Conservation (phyloP, 108 stramenopile species). For the Cyclotella cryptica region DNA sequence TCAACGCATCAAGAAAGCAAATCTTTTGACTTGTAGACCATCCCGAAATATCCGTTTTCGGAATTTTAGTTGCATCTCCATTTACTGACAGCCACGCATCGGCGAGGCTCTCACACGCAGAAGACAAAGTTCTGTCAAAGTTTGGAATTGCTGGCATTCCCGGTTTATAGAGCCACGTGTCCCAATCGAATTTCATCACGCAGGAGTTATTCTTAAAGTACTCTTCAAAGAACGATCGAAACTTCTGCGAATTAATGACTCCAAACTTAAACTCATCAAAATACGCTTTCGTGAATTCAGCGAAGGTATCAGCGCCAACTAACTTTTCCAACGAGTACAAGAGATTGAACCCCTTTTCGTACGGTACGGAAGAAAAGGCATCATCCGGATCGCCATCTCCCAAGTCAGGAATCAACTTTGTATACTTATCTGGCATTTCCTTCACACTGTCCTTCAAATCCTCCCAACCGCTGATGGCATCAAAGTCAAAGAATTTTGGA, state of each 20-base stretch:
- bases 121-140: constrained; percentile 81
- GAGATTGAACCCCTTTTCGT: constrained; percentile 92
- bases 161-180: constrained; percentile 80
- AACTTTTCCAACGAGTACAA: constrained; percentile 83
- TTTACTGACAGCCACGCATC: constrained; percentile 46
- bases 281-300: constrained; percentile 89
- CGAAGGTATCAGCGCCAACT: constrained; percentile 86
- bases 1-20: constrained; percentile 86
- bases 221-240: constrained; percentile 74
- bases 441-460: constrained; percentile 67
- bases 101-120: constrained; percentile 76
- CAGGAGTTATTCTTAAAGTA: constrained; percentile 58
- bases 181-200: constrained; percentile 79
- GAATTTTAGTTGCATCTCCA: constrained; percentile 24
- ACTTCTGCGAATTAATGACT: constrained; percentile 81
- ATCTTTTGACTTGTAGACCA: constrained; percentile 90
- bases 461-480: constrained; percentile 84
- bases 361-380: constrained; percentile 88
- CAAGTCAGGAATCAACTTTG: constrained; percentile 65
- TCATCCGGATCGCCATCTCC: constrained; percentile 96
- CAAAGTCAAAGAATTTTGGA: constrained; percentile 83
- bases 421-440: constrained; percentile 71
- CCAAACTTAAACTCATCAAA: constrained; percentile 75
- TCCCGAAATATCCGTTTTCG: constrained; percentile 47
- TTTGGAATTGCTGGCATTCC: constrained; percentile 86